Percentiles rank a stretch among this genome's conserved stretches.
Conservation (phyloP, 495 filamentous ascomycete genomes). For the Haplographium delicatum region DNA sequence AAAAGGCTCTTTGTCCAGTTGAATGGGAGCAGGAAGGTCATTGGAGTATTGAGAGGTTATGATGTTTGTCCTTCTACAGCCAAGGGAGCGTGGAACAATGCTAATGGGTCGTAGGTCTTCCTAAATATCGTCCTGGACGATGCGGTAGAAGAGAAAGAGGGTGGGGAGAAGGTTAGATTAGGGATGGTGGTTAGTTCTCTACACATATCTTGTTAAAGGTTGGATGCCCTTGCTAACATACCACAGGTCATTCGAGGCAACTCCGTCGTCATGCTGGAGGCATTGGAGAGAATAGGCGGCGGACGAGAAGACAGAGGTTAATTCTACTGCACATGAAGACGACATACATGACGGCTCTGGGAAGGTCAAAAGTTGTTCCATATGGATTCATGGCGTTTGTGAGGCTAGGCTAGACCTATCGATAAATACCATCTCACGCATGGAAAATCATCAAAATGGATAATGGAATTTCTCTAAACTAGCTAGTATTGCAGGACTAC, state of each 20-base stretch:
- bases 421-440: constrained; percentile 18
- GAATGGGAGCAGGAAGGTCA: constrained; percentile 95
- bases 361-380: constrained; percentile 9
- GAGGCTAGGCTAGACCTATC: too few relatives aligned
- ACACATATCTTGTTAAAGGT: neutral
- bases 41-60: constrained; percentile 89
- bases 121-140: constrained; percentile 98
- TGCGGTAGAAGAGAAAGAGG: constrained; percentile 91
- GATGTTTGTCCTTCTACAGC: constrained; percentile 58
- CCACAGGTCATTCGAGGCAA: constrained; percentile 76
- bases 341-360: neutral
- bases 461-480: neutral
- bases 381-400: constrained; percentile 23
- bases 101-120: constrained; percentile 65
- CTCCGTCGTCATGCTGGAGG: constrained; percentile 94
- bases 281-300: constrained; percentile 52
- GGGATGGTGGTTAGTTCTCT: constrained; percentile 79
- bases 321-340: neutral
- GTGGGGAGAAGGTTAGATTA: constrained; percentile 83
- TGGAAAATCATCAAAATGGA: constrained; percentile 16
- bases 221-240: neutral
- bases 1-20: constrained; percentile 97
- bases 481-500: too few relatives aligned
- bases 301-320: constrained; percentile 24
- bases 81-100: neutral